Conservation (phyloP, 2,329 filamentous ascomycete species). For the Colletotrichum chrysophilum region DNA sequence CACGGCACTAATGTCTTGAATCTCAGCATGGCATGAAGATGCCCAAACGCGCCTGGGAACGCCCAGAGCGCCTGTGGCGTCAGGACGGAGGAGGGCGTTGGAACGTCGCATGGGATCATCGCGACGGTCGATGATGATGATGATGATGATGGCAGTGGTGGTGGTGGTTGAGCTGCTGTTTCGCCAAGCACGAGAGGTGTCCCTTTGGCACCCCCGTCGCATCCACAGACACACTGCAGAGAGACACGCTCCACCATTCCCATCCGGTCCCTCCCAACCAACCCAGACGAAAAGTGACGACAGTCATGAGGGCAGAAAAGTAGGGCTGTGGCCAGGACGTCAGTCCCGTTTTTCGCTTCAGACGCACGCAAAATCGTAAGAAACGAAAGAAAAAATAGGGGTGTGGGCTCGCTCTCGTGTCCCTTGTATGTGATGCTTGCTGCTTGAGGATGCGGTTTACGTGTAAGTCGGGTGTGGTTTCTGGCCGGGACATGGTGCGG, state of each 20-base stretch:
- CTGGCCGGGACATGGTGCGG: background rate
- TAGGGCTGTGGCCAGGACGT: background rate
- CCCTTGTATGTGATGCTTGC: background rate
- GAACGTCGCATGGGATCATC: background rate
- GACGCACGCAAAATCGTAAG: background rate
- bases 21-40: background rate
- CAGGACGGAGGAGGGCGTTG: background rate
- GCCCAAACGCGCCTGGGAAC: background rate
- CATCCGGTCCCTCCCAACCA: background rate
- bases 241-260: background rate
- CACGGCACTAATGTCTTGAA: background rate
- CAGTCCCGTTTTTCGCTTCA: background rate
- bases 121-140: background rate
- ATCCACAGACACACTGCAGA: background rate
- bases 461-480: background rate
- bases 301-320: constrained; percentile 5
- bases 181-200: background rate
- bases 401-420: background rate
- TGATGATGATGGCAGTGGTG: background rate
- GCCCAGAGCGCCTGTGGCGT: background rate
- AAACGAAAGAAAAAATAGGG: background rate
- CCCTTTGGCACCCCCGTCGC: background rate
- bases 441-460: background rate
- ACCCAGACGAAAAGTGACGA: background rate
- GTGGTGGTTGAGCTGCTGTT: background rate